These are phyloP conservation scores for Thyridium curvatum DNA, from an alignment of 2,329 filamentous ascomycete species.

Conservation along the genomic window DNA sequence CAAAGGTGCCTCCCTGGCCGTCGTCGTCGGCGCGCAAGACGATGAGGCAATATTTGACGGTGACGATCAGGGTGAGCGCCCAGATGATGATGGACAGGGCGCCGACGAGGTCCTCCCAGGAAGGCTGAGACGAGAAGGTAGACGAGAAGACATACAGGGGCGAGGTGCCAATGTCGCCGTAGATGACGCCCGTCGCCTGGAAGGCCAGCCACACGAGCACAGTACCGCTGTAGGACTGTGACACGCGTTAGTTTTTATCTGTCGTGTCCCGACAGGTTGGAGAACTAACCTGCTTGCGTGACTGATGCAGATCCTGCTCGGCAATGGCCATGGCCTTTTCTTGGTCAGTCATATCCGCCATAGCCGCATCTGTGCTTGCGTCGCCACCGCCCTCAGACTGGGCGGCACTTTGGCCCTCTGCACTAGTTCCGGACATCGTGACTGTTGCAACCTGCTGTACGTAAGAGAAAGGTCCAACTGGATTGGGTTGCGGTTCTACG, in stretches of 20 bases:
- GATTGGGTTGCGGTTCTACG: too few species aligned
- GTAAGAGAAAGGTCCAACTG: too few species aligned
- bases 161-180: slow-evolving; percentile 59
- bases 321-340: slow-evolving; percentile 10
- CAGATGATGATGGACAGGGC: slow-evolving; percentile 64
- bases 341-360: slow-evolving; percentile 4
- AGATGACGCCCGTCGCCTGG: slow-evolving; percentile 60
- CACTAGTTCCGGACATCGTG: too few species aligned
- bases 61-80: slow-evolving; percentile 64
- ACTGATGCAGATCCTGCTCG: slow-evolving; percentile 6
- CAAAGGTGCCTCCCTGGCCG: slow-evolving; percentile 65
- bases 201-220: slow-evolving; percentile 44
- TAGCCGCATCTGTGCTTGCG: too few species aligned
- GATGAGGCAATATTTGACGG: slow-evolving; percentile 62
- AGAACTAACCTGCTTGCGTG: slow-evolving; percentile 12
- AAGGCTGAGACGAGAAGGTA: slow-evolving; percentile 53
- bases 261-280: too few species aligned
- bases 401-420: too few species aligned
- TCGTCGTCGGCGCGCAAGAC: slow-evolving; percentile 63
- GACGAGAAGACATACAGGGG: slow-evolving; percentile 67
- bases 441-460: too few species aligned
- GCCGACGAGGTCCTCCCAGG: slow-evolving; percentile 53
- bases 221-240: slow-evolving; percentile 15
- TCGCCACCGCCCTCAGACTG: too few species aligned
- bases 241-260: too few species aligned